Evolutionary conservation across 2,329 filamentous ascomycete genomes (phyloP).

Genomic region (Phialocephala subalpina): DNA sequence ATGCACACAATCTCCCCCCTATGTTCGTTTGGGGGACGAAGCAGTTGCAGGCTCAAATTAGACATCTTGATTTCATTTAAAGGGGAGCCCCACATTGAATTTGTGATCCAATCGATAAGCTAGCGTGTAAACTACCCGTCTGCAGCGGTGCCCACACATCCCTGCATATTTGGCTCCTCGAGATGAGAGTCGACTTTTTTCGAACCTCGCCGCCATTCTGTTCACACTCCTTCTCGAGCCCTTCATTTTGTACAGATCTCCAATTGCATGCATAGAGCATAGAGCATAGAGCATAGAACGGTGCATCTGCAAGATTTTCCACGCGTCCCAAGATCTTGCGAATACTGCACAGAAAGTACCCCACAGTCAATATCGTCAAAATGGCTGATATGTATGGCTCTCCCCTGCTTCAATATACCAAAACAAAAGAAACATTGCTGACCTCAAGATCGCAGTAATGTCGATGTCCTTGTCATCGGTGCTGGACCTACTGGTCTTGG

Average conservation of each 20-base stretch:
- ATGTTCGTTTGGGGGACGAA: not conserved
- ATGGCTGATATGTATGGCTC: constrained; percentile 36
- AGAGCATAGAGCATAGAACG: constrained; percentile 6
- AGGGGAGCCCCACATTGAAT: not conserved
- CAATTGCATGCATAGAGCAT: constrained; percentile 19
- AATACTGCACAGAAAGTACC: not conserved
- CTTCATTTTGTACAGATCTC: constrained; percentile 14
- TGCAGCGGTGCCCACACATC: not conserved
- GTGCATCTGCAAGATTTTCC: constrained; percentile 19
- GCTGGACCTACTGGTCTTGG: constrained; percentile 97
- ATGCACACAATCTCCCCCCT: not conserved
- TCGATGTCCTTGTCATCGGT: constrained; percentile 97
- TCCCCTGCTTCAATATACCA: not conserved
- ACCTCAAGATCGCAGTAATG: constrained; percentile 61
- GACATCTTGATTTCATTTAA: not conserved
- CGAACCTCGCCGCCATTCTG: constrained; percentile 13
- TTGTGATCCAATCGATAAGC: not conserved
- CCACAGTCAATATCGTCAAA: constrained; percentile 1
- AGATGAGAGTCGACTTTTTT: not conserved
- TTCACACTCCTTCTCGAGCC: constrained; percentile 4
- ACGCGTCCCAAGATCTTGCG: not conserved
- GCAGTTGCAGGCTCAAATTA: not conserved
- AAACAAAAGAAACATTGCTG: constrained; percentile 14
- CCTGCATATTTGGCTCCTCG: not conserved
- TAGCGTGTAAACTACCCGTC: not conserved